Conservation (phyloP, 441 rosid species). For the Populus hybrid region DNA sequence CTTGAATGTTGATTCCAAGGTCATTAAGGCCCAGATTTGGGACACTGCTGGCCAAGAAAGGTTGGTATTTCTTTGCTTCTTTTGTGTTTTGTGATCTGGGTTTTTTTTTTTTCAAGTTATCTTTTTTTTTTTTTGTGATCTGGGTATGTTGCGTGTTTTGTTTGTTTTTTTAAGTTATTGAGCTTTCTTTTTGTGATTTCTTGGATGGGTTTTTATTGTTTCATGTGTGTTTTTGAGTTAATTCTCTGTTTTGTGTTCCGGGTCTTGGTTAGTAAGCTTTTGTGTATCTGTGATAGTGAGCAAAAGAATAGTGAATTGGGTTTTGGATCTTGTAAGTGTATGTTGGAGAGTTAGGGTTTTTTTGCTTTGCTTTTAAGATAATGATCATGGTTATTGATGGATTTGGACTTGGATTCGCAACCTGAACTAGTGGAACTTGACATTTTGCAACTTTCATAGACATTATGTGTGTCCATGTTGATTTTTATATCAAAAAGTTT, state of each 20-base stretch:
- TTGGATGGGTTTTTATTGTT: background rate
- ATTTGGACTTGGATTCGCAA: constrained; percentile 11
- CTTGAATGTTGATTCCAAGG: constrained; percentile 25
- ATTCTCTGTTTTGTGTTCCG: constrained; percentile 4
- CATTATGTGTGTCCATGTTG: constrained; percentile 1
- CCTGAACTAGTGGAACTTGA: constrained; percentile 15
- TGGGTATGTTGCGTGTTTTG: background rate
- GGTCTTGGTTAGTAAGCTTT: background rate
- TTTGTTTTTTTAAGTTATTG: background rate
- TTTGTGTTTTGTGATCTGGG: constrained; percentile 7
- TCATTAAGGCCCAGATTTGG: constrained; percentile 92
- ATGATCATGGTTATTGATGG: background rate
- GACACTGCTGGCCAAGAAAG: constrained; percentile 93
- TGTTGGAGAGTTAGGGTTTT: background rate
- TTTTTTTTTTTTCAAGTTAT: background rate
- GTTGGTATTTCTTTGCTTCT: constrained; percentile 13
- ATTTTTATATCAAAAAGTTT: background rate
- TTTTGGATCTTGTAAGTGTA: constrained; percentile 3
- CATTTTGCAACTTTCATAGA: background rate
- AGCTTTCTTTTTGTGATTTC: background rate
- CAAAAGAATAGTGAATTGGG: background rate
- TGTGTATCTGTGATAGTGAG: background rate
- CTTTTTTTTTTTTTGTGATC: constrained; percentile 8
- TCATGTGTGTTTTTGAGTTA: background rate
- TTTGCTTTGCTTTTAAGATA: background rate